These are phyloP conservation scores for Gillenia trifoliata DNA, from an alignment of 306 rosid species.

Conservation along the genomic window DNA sequence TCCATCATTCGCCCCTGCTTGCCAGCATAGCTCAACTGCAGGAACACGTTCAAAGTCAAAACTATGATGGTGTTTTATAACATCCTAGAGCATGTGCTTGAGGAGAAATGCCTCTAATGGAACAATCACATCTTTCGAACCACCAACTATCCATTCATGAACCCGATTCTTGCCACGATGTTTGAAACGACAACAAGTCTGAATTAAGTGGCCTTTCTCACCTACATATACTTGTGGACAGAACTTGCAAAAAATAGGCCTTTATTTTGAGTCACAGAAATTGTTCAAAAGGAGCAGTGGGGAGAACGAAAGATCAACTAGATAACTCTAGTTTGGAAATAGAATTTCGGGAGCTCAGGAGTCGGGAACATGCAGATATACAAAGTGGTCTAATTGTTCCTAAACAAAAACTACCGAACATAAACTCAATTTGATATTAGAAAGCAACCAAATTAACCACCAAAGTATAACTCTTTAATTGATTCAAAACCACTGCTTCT, in stretches of 20 bases:
- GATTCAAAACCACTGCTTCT: not conserved
- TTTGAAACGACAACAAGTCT: constrained; percentile 63
- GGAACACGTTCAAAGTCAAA: constrained; percentile 81
- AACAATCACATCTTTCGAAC: constrained; percentile 64
- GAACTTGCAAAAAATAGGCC: constrained; percentile 35
- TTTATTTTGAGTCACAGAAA: not conserved
- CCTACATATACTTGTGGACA: constrained; percentile 76
- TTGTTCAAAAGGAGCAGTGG: not conserved
- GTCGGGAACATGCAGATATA: not conserved
- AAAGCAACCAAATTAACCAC: not conserved
- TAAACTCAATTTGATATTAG: no score
- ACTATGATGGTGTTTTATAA: constrained; percentile 67
- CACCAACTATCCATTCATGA: constrained; percentile 69
- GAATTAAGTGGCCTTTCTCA: constrained; percentile 68
- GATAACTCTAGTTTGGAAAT: not conserved
- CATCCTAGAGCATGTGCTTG: constrained; percentile 58
- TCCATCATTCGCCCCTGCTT: constrained; percentile 59
- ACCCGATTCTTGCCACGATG: constrained; percentile 54
- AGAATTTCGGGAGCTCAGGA: not conserved
- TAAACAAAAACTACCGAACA: not conserved
- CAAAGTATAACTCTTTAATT: not conserved
- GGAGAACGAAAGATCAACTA: not conserved
- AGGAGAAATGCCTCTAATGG: constrained; percentile 78
- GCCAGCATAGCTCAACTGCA: constrained; percentile 89
- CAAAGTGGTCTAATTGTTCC: not conserved